phyloP scores from a whole-genome alignment of 768 basidiomycete species.

The Rubroboletus satanas region DNA sequence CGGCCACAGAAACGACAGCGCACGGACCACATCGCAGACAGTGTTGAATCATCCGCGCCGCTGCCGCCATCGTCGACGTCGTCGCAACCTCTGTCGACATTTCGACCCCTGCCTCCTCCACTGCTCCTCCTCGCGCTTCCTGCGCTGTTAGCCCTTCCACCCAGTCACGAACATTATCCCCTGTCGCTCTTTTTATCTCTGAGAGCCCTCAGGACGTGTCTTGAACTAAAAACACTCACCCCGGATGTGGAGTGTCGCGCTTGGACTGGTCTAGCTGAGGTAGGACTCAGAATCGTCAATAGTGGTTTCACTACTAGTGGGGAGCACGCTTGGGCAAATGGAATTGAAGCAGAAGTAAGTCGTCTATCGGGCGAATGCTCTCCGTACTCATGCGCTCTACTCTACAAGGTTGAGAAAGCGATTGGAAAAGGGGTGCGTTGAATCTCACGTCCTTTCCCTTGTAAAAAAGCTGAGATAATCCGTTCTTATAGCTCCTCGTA shows the following conservation, averaged over 20 bases:
- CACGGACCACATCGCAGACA: constrained; percentile 5
- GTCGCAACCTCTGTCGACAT: not conserved
- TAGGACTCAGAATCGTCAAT: constrained; percentile 55
- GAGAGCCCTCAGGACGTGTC: constrained; percentile 53
- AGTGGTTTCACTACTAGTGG: constrained; percentile 39
- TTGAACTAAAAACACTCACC: constrained; percentile 47
- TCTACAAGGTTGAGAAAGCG: constrained; percentile 52
- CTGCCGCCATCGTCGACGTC: not conserved
- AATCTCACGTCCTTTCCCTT: not conserved
- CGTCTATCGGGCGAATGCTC: not conserved
- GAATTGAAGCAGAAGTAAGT: constrained; percentile 52
- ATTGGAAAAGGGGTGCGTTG: constrained; percentile 64
- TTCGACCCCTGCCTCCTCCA: constrained; percentile 38
- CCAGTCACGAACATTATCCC: constrained; percentile 52
- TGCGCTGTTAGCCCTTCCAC: constrained; percentile 57
- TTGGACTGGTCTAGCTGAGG: constrained; percentile 65
- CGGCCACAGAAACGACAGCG: constrained; percentile 37
- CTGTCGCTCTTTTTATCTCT: constrained; percentile 55
- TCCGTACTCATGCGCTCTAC: not conserved
- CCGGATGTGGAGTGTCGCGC: constrained; percentile 64
- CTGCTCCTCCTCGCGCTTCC: constrained; percentile 62
- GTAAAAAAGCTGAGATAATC: not conserved
- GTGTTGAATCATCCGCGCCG: not conserved
- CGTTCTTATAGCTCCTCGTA: constrained; percentile 41
- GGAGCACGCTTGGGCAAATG: constrained; percentile 44